A percentile compares a stretch with the other conserved stretches of the same genome.
These are phyloP conservation scores for California macrophylla DNA, from an alignment of 441 rosid species.

Conservation along the genomic window DNA sequence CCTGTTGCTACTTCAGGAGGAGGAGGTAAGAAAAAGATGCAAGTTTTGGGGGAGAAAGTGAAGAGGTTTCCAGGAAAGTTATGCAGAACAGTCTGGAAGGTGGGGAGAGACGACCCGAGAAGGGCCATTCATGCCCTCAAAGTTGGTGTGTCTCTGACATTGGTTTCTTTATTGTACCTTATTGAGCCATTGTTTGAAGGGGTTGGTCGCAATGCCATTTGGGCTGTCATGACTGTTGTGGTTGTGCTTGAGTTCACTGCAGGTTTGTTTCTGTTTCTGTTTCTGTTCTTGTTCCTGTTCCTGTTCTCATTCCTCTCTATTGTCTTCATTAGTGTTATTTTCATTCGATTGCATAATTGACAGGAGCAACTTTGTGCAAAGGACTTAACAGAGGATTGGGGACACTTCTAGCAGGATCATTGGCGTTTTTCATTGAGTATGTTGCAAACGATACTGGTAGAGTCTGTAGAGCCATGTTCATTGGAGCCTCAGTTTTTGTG, in stretches of 20 bases:
- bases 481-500: slow-evolving; percentile 52
- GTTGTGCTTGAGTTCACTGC: slow-evolving; percentile 83
- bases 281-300: not conserved
- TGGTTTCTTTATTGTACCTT: slow-evolving; percentile 55
- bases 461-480: slow-evolving; percentile 53
- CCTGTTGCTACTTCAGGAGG: not conserved
- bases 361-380: slow-evolving; percentile 79
- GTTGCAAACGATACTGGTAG: slow-evolving; percentile 46
- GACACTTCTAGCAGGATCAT: slow-evolving; percentile 61
- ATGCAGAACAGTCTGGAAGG: slow-evolving; percentile 31
- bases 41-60: slow-evolving; percentile 25
- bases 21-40: not conserved
- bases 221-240: slow-evolving; percentile 96
- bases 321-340: not conserved
- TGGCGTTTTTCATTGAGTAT: slow-evolving; percentile 53
- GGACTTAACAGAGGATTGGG: slow-evolving; percentile 82
- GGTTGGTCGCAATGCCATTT: slow-evolving; percentile 54
- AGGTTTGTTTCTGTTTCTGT: slow-evolving; percentile 27
- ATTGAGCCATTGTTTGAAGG: slow-evolving; percentile 57
- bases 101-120: slow-evolving; percentile 72
- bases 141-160: slow-evolving; percentile 57
- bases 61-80: slow-evolving; percentile 25
- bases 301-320: not conserved
- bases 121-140: slow-evolving; percentile 61
- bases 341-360: not conserved